Evolutionary conservation across 202 grass and related monocot genomes (phyloP), one percentile per base, ranked within the genome.

Genomic region (Hordeum pubiflorum): DNA sequence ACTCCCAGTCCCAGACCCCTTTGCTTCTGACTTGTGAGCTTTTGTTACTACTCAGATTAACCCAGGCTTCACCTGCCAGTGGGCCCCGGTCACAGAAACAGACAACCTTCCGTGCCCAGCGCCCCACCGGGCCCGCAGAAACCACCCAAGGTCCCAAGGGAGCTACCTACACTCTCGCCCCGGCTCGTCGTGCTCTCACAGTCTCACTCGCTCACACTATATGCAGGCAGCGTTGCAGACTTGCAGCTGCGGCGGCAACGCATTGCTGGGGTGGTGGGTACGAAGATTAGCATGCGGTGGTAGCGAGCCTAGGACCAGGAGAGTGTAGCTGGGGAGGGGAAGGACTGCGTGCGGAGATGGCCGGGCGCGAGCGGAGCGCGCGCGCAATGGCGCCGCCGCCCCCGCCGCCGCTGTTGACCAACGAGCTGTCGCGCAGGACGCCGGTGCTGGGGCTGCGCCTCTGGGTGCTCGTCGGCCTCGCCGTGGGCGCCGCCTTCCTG

Each of bases 391-490:
- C 83, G 24, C 14, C 69, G 41, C 43, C 86, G n/a, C 65, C 85
- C 14, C 31, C 67, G 0, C 50, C 92, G 62, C 90, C 87, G 56
- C 18, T 81, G 76, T 85, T 96, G 10, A 89, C 86, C 27, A 79
- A 92, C 69, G 68, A 80, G 76, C 85, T 96, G 75, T 85, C 88
- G 52, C 86, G 84, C 18, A 73, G 57, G 76, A 96, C 90, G 38
- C 85, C 82, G 10, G 82, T 96, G 70, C 79, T 96, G 56, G 93
- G 93, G 9, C 87, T 96, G 34, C 87, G 84, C 17, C 84, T 96
- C 9, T 96, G 93, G 93, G 93, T 96, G 76, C 52, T 96, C 2
- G 80, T 96, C 9, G 89, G 90, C 72, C 86, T 96, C 59, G 70
- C 79, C 32, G 68, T 96, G 5, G 87, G 90, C 21, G 76, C 87